phyloP scores from a whole-genome alignment of 306 rosid genomes.

The Sesbania bispinosa region DNA sequence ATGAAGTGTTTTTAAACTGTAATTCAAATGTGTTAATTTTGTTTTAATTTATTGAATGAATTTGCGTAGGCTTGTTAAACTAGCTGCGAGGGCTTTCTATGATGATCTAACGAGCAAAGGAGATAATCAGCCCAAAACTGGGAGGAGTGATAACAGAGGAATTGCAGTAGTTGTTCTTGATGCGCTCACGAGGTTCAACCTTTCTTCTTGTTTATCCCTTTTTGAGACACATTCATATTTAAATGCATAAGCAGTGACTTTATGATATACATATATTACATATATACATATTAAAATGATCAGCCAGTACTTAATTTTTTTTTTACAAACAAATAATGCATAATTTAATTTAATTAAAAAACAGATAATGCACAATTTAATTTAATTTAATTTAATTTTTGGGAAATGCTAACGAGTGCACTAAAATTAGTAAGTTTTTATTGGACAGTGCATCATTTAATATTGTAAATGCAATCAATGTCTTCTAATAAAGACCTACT shows the following conservation, averaged over 20 bases:
- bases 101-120: slow-evolving; percentile 84
- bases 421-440: too few species aligned
- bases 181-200: slow-evolving; percentile 77
- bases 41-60: neutral
- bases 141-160: slow-evolving; percentile 89
- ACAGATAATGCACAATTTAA: too few species aligned
- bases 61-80: slow-evolving; percentile 69
- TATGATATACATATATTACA: too few species aligned
- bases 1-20: neutral
- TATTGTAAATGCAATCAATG: neutral
- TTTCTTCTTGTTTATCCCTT: neutral
- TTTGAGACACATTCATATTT: neutral
- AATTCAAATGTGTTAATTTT: neutral
- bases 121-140: slow-evolving; percentile 87
- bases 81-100: slow-evolving; percentile 89
- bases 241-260: neutral
- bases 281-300: too few species aligned
- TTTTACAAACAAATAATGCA: neutral
- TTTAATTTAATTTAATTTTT: too few species aligned
- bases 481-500: too few species aligned
- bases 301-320: too few species aligned
- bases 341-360: too few species aligned
- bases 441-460: too few species aligned
- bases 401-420: too few species aligned
- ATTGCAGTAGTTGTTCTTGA: slow-evolving; percentile 99